Percentiles rank a stretch among this genome's conserved stretches.
These are phyloP conservation scores for Cystofilobasidium macerans DNA, from an alignment of 768 basidiomycete genomes.

Conservation along the genomic window DNA sequence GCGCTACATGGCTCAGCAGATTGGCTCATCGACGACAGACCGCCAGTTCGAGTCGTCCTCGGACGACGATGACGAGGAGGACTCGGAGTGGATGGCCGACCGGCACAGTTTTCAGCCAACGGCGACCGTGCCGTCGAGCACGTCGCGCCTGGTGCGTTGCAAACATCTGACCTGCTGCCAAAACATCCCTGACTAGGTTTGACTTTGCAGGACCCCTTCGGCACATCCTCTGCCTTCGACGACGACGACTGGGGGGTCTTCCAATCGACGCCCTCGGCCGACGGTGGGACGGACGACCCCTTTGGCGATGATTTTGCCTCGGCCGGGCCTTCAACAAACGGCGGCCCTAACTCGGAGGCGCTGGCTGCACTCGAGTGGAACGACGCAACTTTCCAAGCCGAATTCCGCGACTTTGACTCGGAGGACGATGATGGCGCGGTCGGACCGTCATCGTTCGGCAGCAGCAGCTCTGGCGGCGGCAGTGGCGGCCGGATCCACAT, in stretches of 20 bases:
- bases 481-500: slow-evolving; percentile 8
- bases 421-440: slow-evolving; percentile 26
- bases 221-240: slow-evolving; percentile 1
- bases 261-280: slow-evolving; percentile 29
- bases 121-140: not conserved
- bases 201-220: not conserved
- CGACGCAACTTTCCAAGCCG: slow-evolving; percentile 32
- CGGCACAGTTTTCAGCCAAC: slow-evolving; percentile 14
- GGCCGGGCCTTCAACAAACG: not conserved
- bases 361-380: slow-evolving; percentile 38
- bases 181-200: not conserved
- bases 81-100: slow-evolving; percentile 27
- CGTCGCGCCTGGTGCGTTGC: not conserved
- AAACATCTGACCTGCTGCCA: too few species aligned
- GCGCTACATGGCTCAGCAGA: slow-evolving; percentile 48
- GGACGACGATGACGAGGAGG: slow-evolving; percentile 31
- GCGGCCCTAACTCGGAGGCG: slow-evolving; percentile 24
- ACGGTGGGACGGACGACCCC: slow-evolving; percentile 30
- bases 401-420: slow-evolving; percentile 29
- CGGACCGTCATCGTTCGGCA: not conserved
- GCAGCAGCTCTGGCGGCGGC: not conserved
- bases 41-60: slow-evolving; percentile 28
- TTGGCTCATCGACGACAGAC: slow-evolving; percentile 23
- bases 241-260: slow-evolving; percentile 37
- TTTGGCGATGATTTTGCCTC: slow-evolving; percentile 35